Base-by-base conservation (phyloP, 225 moss, liverwort and hornwort genomes). In the Asterella californica region DNA sequence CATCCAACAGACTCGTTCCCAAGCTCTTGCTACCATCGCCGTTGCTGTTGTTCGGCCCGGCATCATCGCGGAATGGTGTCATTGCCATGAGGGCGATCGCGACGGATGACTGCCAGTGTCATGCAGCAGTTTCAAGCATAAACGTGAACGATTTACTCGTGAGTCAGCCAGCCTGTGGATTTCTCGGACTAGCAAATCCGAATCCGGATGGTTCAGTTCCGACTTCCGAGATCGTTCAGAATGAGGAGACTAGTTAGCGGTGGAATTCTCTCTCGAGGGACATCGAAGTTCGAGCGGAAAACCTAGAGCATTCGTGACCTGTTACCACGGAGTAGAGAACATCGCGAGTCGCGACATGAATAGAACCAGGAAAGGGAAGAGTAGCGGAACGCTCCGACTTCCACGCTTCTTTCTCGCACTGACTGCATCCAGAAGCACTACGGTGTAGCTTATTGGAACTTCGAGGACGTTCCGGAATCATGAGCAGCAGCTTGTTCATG, bases 1-100 rank as follows among this genome's bases (percentile, higher is more conserved):
- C 78, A 22, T 78, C 78, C 12, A 78, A 48, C 21, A 78, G 12
- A 37, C 67, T 78, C 65, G 32, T 78, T 30, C 47, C 78, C 5
- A 78, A 64, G 32, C 10, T 67, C 67, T 48, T 49, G 63, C 27
- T 15, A 19, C 48, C 61, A 47, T 49, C 60, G 15, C 46, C 17
- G 32, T 32, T 53, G 1, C 53, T 48, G 53, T 42, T 45, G 46
- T 47, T 27, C 8, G 69, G 18, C 36, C 46, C 70, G 36, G 59
- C 17, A 30, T 42, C 60, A 10, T 61, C 60, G 30, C 76, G 57
- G 59, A 59, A 60, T 60, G 76, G 59, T 61, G 76, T 76, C 76
- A 76, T 61, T 36, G 76, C 76, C 76, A 76, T 75, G 52, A 32
- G 18, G 30, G 12, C 1, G 67, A 15, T 42, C 42, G 42, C 55